These are phyloP conservation scores for Kandelia obovata DNA, from an alignment of 345 rosid species.

Conservation along the genomic window DNA sequence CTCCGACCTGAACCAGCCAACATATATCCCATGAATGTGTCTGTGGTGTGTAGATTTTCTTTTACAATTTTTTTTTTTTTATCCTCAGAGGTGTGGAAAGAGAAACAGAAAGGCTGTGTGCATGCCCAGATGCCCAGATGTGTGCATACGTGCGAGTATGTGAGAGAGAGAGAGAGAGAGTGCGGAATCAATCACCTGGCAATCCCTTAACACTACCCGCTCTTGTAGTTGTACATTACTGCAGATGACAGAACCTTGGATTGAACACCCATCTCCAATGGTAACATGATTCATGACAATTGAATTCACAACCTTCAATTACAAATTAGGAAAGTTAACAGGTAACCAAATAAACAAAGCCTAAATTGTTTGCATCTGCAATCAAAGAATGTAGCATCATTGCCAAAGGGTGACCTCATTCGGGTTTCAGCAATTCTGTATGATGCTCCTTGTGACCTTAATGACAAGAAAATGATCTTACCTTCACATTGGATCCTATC, in stretches of 20 bases:
- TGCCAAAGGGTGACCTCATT: not conserved
- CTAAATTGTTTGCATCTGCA: not conserved
- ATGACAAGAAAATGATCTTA: constrained; percentile 24
- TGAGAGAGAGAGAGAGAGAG: not conserved
- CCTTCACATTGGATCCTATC: constrained; percentile 97
- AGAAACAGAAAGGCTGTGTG: not conserved
- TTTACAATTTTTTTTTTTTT: too few relatives aligned
- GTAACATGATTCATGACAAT: constrained; percentile 88
- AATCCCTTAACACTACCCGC: constrained; percentile 71
- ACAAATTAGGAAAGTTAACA: constrained; percentile 4
- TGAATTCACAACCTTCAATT: constrained; percentile 76
- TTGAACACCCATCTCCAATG: constrained; percentile 83
- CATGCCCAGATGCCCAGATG: not conserved
- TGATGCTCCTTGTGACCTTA: not conserved
- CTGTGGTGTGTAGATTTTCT: too few relatives aligned
- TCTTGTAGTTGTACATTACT: constrained; percentile 93
- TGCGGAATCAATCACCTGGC: constrained; percentile 57
- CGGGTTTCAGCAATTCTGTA: not conserved
- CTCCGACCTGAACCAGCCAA: constrained; percentile 59
- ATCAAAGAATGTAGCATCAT: not conserved
- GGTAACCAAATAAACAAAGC: not conserved
- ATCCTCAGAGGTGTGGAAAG: too few relatives aligned
- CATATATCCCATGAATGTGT: not conserved
- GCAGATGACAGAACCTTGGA: constrained; percentile 90
- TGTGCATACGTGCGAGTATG: not conserved